Percentiles rank a stretch among this genome's conserved stretches.
These are phyloP conservation scores for Colletotrichum higginsianum DNA, from an alignment of 2,329 filamentous ascomycete genomes.

Conservation along the genomic window DNA sequence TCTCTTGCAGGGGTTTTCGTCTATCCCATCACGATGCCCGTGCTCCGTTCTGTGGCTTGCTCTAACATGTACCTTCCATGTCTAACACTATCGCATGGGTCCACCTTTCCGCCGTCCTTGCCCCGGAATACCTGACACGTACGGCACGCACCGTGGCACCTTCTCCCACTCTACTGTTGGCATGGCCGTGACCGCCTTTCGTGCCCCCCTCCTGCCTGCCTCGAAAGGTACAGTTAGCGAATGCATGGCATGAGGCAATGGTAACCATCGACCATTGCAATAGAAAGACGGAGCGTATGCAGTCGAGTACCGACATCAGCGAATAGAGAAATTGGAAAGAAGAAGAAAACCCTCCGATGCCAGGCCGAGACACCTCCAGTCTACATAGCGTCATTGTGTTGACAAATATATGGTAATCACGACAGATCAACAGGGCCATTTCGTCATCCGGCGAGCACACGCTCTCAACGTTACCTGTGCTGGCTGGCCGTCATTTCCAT, in stretches of 20 bases:
- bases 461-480: background rate
- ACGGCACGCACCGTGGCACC: slow-evolving; percentile 8
- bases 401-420: slow-evolving; percentile 31
- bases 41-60: slow-evolving; percentile 41
- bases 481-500: slow-evolving; percentile 28
- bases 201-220: slow-evolving; percentile 6
- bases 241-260: background rate
- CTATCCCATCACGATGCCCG: slow-evolving; percentile 15
- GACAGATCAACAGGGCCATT: slow-evolving; percentile 21
- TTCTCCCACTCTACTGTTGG: slow-evolving; percentile 6
- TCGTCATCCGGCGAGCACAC: slow-evolving; percentile 34
- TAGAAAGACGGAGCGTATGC: background rate
- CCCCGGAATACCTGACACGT: slow-evolving; percentile 9
- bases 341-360: no score
- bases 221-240: background rate
- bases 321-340: background rate
- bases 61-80: slow-evolving; percentile 35
- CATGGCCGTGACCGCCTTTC: slow-evolving; percentile 23
- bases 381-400: slow-evolving; percentile 13
- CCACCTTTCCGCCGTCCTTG: slow-evolving; percentile 13
- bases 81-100: slow-evolving; percentile 39
- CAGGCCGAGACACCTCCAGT: background rate
- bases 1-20: slow-evolving; percentile 33
- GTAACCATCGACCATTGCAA: background rate
- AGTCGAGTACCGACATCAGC: background rate